A percentile compares a stretch with the other conserved stretches of the same genome.
These are phyloP conservation scores for Aspergillus flavus DNA, from an alignment of 2,329 filamentous ascomycete genomes.

Conservation along the genomic window DNA sequence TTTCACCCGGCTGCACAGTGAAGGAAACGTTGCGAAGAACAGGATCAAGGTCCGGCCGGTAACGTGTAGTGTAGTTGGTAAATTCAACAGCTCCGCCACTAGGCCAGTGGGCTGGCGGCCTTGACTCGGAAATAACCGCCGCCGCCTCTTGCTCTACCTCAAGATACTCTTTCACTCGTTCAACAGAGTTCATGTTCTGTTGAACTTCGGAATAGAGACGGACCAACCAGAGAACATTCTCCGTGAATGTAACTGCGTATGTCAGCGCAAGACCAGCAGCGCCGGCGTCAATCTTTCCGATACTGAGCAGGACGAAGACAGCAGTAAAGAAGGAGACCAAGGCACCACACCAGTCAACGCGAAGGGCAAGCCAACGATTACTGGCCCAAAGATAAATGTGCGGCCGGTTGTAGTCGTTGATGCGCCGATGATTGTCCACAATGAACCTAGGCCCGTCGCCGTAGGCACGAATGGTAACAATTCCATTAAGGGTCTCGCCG, in stretches of 20 bases:
- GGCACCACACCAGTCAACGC: slow-evolving; percentile 87
- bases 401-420: slow-evolving; percentile 88
- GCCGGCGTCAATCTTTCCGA: slow-evolving; percentile 83
- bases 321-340: slow-evolving; percentile 92
- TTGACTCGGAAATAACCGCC: slow-evolving; percentile 73
- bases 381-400: slow-evolving; percentile 97
- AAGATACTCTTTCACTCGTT: slow-evolving; percentile 95
- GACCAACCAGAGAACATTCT: slow-evolving; percentile 96
- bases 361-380: slow-evolving; percentile 94
- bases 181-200: slow-evolving; percentile 99
- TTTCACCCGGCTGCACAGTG: slow-evolving; percentile 82
- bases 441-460: slow-evolving; percentile 93
- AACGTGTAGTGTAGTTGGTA: slow-evolving; percentile 83
- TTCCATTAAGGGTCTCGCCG: slow-evolving; percentile 89
- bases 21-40: slow-evolving; percentile 84
- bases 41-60: slow-evolving; percentile 82
- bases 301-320: slow-evolving; percentile 81
- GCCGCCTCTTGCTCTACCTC: slow-evolving; percentile 93
- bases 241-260: slow-evolving; percentile 94
- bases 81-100: slow-evolving; percentile 85
- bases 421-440: slow-evolving; percentile 81
- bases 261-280: slow-evolving; percentile 91
- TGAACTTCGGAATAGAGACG: slow-evolving; percentile 92
- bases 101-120: slow-evolving; percentile 82
- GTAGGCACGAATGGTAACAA: slow-evolving; percentile 96